These are phyloP conservation scores for Boletus tomentosulus DNA, from an alignment of 768 basidiomycete genomes.

Conservation along the genomic window DNA sequence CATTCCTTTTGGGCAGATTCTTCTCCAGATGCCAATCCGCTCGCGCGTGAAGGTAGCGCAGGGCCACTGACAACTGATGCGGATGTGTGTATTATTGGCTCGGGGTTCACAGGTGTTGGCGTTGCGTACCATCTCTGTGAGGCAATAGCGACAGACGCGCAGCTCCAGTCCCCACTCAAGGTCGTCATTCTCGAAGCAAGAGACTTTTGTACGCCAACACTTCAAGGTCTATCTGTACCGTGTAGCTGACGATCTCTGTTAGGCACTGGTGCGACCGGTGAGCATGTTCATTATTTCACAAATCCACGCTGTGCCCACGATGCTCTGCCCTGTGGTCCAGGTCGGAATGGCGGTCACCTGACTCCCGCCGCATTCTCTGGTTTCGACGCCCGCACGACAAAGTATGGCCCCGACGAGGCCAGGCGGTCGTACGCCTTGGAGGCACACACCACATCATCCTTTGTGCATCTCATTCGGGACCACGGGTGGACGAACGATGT, in stretches of 20 bases:
- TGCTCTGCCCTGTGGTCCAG: slow-evolving; percentile 31
- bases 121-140: slow-evolving; percentile 68
- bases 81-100: slow-evolving; percentile 76
- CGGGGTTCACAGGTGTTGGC: slow-evolving; percentile 74
- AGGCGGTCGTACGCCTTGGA: slow-evolving; percentile 53
- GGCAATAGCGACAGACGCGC: slow-evolving; percentile 4
- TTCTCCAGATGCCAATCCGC: slow-evolving; percentile 54
- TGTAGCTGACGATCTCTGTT: neutral
- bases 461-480: slow-evolving; percentile 47
- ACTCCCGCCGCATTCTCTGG: slow-evolving; percentile 45
- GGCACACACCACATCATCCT: slow-evolving; percentile 43
- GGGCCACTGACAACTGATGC: slow-evolving; percentile 55
- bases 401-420: slow-evolving; percentile 54
- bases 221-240: slow-evolving; percentile 34
- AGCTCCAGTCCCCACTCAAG: slow-evolving; percentile 33
- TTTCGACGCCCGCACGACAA: slow-evolving; percentile 37
- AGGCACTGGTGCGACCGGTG: slow-evolving; percentile 80
- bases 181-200: slow-evolving; percentile 78
- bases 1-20: slow-evolving; percentile 70
- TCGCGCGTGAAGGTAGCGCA: slow-evolving; percentile 61
- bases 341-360: slow-evolving; percentile 78
- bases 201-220: slow-evolving; percentile 58
- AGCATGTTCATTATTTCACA: slow-evolving; percentile 2
- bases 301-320: neutral
- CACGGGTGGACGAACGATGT: slow-evolving; percentile 45